These are phyloP conservation scores for Coleophoma crateriformis DNA, from an alignment of 2,329 filamentous ascomycete species.

Conservation along the genomic window DNA sequence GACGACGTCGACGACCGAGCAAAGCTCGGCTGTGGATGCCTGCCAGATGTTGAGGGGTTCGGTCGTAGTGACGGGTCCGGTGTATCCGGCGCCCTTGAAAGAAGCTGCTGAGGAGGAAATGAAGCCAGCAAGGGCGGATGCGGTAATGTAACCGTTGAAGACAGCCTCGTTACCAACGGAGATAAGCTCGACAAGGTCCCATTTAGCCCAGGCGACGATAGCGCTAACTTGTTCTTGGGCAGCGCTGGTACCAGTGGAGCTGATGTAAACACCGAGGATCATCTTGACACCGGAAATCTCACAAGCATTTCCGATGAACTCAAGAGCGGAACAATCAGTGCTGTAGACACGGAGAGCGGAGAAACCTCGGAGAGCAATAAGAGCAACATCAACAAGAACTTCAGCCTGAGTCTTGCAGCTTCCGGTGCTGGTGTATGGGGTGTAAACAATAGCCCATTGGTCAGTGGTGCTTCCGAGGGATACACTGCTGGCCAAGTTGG, in stretches of 20 bases:
- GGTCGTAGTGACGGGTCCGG: constrained; percentile 72
- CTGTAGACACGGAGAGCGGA: constrained; percentile 76
- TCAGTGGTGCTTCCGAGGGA: constrained; percentile 14
- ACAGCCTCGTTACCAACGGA: constrained; percentile 90
- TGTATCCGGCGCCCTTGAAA: constrained; percentile 63
- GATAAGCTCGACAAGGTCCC: constrained; percentile 71
- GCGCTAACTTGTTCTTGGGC: constrained; percentile 64
- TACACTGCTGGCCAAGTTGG: not conserved
- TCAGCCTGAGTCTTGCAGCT: constrained; percentile 58
- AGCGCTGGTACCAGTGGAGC: constrained; percentile 50
- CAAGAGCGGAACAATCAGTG: constrained; percentile 80
- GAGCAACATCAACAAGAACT: constrained; percentile 54
- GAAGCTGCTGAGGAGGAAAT: constrained; percentile 60
- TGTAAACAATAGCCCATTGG: constrained; percentile 74
- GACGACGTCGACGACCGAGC: constrained; percentile 69
- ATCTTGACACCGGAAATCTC: constrained; percentile 64
- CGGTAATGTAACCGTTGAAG: constrained; percentile 65
- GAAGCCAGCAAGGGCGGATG: constrained; percentile 61
- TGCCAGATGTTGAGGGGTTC: constrained; percentile 80
- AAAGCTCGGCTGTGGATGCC: constrained; percentile 55
- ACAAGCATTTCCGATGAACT: constrained; percentile 67
- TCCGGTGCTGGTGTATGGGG: constrained; percentile 58
- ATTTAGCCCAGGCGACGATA: constrained; percentile 68
- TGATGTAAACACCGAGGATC: constrained; percentile 86
- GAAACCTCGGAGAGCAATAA: constrained; percentile 64